Percentiles rank a stretch among this genome's conserved stretches.
Evolutionary conservation across 2,329 filamentous ascomycete genomes (phyloP).

Genomic region (Thielaviopsis musarum): DNA sequence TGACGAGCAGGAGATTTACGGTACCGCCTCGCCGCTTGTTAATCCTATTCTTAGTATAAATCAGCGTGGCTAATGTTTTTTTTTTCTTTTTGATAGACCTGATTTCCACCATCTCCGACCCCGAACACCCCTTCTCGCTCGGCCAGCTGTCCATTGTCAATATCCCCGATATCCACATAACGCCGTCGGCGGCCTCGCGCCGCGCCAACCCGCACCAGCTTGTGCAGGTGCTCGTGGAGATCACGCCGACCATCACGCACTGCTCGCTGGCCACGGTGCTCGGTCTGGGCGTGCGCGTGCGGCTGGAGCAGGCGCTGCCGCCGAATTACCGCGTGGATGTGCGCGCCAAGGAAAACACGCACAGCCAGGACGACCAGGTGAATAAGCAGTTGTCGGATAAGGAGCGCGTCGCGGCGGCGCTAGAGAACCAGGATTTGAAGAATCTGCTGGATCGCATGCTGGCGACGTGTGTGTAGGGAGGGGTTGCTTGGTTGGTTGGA

Average conservation of each 20-base stretch:
- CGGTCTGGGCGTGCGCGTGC: constrained; percentile 77
- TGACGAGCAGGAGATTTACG: constrained; percentile 93
- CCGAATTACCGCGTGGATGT: constrained; percentile 87
- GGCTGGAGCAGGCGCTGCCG: constrained; percentile 78
- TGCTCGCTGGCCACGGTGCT: constrained; percentile 95
- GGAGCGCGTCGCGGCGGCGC: constrained; percentile 82
- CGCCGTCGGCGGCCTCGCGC: constrained; percentile 22
- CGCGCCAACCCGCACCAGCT: constrained; percentile 33
- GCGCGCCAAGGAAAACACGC: constrained; percentile 88
- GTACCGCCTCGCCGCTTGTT: constrained; percentile 25
- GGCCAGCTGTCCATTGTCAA: constrained; percentile 91
- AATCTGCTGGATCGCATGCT: constrained; percentile 88
- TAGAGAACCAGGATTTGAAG: constrained; percentile 85
- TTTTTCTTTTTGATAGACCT: constrained; percentile 42
- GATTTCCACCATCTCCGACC: constrained; percentile 86
- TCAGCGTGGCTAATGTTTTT: neutral
- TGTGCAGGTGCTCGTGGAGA: constrained; percentile 65
- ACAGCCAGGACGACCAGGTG: constrained; percentile 84
- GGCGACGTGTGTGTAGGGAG: constrained; percentile 44
- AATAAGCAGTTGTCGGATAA: constrained; percentile 96
- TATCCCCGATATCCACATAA: constrained; percentile 78
- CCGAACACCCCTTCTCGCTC: constrained; percentile 86
- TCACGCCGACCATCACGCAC: constrained; percentile 93
- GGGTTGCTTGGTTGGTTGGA: neutral
- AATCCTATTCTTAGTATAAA: neutral